A percentile compares a stretch with the other conserved stretches of the same genome.
These are phyloP conservation scores for Echinosophora koreensis DNA, from an alignment of 306 rosid genomes.

Conservation along the genomic window DNA sequence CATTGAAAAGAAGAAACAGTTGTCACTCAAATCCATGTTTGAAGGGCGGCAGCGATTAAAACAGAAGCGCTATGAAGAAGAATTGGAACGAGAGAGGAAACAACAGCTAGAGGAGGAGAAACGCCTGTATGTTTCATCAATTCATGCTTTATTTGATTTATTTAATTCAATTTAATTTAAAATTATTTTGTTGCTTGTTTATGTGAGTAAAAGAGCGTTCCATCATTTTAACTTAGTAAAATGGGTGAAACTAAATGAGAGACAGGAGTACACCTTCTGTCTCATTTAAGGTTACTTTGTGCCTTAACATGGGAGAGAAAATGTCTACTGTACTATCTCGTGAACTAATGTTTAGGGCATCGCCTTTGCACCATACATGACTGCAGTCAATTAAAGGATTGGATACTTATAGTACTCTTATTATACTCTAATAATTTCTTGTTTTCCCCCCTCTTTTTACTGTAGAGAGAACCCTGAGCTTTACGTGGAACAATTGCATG, in stretches of 20 bases:
- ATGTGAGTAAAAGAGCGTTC: constrained; percentile 19
- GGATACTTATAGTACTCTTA: constrained; percentile 24
- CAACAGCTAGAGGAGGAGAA: constrained; percentile 82
- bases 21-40: constrained; percentile 88
- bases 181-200: constrained; percentile 5
- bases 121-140: constrained; percentile 64
- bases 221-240: constrained; percentile 20
- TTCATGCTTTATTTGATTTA: constrained; percentile 14
- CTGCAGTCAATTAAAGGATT: constrained; percentile 39
- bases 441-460: constrained; percentile 18
- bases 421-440: constrained; percentile 38
- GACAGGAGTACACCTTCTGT: neutral
- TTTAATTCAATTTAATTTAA: neutral
- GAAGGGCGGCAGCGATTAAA: constrained; percentile 91
- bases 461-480: constrained; percentile 89
- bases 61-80: constrained; percentile 85
- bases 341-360: constrained; percentile 19
- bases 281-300: constrained; percentile 4
- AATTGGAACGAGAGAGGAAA: constrained; percentile 76
- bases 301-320: constrained; percentile 13
- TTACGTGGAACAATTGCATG: constrained; percentile 77
- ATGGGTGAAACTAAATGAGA: neutral
- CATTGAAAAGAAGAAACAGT: constrained; percentile 79
- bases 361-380: constrained; percentile 31
- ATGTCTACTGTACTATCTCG: neutral